phyloP scores from a whole-genome alignment of 2,329 filamentous ascomycete species.

The Penicillium sp. region DNA sequence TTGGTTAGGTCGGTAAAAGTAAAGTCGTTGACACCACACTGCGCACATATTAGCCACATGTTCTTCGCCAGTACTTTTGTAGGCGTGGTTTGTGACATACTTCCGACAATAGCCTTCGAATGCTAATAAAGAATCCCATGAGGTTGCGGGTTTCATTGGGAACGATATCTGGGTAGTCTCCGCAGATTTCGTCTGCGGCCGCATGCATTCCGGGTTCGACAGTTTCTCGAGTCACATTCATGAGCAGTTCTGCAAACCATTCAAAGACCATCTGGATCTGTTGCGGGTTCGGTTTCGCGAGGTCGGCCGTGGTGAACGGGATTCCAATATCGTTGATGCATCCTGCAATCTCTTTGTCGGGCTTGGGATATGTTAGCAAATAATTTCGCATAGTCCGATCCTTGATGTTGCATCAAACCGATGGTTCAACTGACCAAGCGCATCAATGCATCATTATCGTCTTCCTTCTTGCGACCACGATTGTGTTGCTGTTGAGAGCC shows the following conservation, averaged over 20 bases:
- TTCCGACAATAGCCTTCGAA: conserved; percentile 75
- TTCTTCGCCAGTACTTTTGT: neutral
- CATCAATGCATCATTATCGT: conserved; percentile 60
- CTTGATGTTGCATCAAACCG: neutral
- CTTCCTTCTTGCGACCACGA: conserved; percentile 56
- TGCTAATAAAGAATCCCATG: conserved; percentile 89
- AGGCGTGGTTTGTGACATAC: conserved; percentile 29
- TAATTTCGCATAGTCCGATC: neutral
- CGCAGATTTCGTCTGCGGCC: conserved; percentile 82
- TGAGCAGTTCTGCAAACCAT: conserved; percentile 91
- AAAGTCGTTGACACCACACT: conserved; percentile 92
- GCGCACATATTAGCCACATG: neutral
- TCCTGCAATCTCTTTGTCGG: conserved; percentile 80
- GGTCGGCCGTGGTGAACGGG: conserved; percentile 78
- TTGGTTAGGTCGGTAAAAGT: conserved; percentile 89
- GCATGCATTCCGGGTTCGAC: conserved; percentile 95
- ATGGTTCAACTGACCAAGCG: conserved; percentile 48
- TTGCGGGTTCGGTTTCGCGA: conserved; percentile 89
- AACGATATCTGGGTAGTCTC: conserved; percentile 79
- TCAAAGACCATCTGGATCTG: conserved; percentile 98
- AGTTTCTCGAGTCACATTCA: conserved; percentile 89
- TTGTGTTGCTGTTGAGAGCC: conserved; percentile 48
- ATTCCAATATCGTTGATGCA: conserved; percentile 98
- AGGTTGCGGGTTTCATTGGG: conserved; percentile 87
- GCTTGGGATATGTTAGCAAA: conserved; percentile 41